Base-by-base conservation (phyloP, 2,329 filamentous ascomycete genomes). In the Diaporthe ilicicola region DNA sequence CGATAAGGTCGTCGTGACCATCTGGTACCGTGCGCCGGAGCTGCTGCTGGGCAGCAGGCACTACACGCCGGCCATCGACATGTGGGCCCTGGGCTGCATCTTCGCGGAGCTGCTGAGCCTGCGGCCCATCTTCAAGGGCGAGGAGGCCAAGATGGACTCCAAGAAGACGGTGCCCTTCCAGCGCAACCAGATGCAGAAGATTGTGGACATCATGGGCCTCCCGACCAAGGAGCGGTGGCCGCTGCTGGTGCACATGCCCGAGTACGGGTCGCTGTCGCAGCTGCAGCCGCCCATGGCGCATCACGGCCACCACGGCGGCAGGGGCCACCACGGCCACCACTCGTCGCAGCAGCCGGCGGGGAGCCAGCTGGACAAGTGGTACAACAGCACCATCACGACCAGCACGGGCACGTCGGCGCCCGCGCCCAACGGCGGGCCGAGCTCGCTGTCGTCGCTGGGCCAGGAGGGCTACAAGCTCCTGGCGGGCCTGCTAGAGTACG, bases 91-190 rank as follows among this genome's bases (percentile, higher is more conserved):
- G 0, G 96, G 96, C 0, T 99, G 96, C 81, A 99, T 99, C 77
- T 98, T 99, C 78, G 96, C 96, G 2, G 96, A 99, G 80, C 86
- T 99, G 3, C 84, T 99, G 0, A 95, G 93, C 1, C 84, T 99
- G 4, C 89, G 95, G 1, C 96, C 96, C 0, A 98, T 99, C 68
- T 99, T 99, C 82, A 99, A 99, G 79, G 96, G 96, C 0, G 96
- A 99, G 78, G 96, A 99, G 82, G 96, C 96, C 19, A 99, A 99
- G 83, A 98, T 98, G 93, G 96, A 99, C 81, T 93, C 90, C 76
- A 99, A 99, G 82, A 98, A 98, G 83, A 96, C 93, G 0, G 95
- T 98, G 0, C 96, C 96, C 0, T 99, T 99, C 76, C 96, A 99
- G 81, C 90, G 95, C 17, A 98, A 98, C 77, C 96, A 99, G 83